These are phyloP conservation scores for Phlebopus sp. DNA, from an alignment of 1,284 basidiomycete genomes.

Conservation along the genomic window DNA sequence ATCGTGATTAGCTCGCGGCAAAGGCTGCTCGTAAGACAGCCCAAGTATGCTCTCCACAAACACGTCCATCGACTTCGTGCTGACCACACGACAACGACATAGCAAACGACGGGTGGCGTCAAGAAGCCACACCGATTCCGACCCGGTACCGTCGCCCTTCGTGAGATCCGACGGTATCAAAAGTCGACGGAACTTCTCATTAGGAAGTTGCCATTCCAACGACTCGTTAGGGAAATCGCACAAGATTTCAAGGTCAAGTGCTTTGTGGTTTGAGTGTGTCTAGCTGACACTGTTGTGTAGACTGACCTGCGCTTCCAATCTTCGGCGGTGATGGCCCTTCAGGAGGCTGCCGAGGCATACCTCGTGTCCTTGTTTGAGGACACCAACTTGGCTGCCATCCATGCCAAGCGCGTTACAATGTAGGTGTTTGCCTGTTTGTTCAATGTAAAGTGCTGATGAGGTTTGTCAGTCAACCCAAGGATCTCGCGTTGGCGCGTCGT, in stretches of 20 bases:
- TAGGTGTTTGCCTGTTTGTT: slow-evolving; percentile 28
- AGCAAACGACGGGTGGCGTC: slow-evolving; percentile 53
- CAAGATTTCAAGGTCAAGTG: slow-evolving; percentile 60
- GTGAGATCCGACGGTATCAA: slow-evolving; percentile 80
- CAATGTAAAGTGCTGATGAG: background rate
- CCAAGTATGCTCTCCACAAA: slow-evolving; percentile 44
- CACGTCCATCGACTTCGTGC: background rate
- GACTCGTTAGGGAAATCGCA: slow-evolving; percentile 67
- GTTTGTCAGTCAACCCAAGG: slow-evolving; percentile 50
- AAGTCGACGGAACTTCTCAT: slow-evolving; percentile 74
- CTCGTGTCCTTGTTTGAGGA: slow-evolving; percentile 12
- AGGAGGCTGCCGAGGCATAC: slow-evolving; percentile 46
- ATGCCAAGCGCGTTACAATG: slow-evolving; percentile 33
- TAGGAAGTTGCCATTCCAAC: slow-evolving; percentile 68
- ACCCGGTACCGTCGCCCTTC: slow-evolving; percentile 68
- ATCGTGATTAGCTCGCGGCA: slow-evolving; percentile 82
- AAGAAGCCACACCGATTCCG: slow-evolving; percentile 67
- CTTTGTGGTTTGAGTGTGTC: no score
- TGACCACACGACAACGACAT: background rate
- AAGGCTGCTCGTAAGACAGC: slow-evolving; percentile 82
- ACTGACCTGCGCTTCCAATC: slow-evolving; percentile 79
- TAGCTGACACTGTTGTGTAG: slow-evolving; percentile 41
- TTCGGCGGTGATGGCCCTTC: slow-evolving; percentile 64
- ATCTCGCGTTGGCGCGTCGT: slow-evolving; percentile 68
- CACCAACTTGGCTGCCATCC: slow-evolving; percentile 23